Conservation (phyloP, 2,329 filamentous ascomycete genomes). For the Alternaria conjuncta region DNA sequence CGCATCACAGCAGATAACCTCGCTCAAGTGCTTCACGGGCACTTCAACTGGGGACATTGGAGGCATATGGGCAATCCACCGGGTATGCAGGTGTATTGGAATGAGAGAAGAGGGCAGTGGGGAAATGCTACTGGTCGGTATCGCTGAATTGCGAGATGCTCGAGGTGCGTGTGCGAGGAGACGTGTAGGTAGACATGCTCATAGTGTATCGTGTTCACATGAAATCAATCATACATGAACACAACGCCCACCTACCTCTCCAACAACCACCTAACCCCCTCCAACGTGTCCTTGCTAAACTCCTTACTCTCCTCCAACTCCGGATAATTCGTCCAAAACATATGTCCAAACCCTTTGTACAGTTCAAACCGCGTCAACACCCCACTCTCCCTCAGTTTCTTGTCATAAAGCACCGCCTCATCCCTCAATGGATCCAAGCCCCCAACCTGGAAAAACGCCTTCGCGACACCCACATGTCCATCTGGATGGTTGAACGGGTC, state of each 20-base stretch:
- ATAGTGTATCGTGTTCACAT: neutral
- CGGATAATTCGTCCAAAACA: slow-evolving; percentile 49
- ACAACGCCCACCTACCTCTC: slow-evolving; percentile 9
- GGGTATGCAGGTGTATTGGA: neutral
- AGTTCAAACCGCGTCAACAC: slow-evolving; percentile 52
- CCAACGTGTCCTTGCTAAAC: slow-evolving; percentile 37
- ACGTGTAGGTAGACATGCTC: neutral
- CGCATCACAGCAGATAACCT: neutral
- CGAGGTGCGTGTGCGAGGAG: neutral
- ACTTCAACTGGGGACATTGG: neutral
- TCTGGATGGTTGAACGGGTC: slow-evolving; percentile 43
- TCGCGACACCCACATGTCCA: slow-evolving; percentile 51
- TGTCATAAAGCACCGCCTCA: slow-evolving; percentile 57
- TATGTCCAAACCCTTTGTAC: slow-evolving; percentile 53
- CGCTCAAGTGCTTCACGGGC: neutral
- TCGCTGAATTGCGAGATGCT: neutral
- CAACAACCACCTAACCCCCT: slow-evolving; percentile 40
- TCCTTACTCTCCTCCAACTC: slow-evolving; percentile 28
- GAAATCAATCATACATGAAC: neutral
- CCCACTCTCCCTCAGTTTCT: slow-evolving; percentile 45
- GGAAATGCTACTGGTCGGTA: neutral
- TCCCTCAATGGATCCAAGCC: slow-evolving; percentile 58
- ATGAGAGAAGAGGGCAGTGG: neutral
- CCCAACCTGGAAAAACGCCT: slow-evolving; percentile 57
- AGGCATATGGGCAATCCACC: neutral